phyloP scores from a whole-genome alignment of 164 flowering plant species.

The Taxillus chinensis region DNA sequence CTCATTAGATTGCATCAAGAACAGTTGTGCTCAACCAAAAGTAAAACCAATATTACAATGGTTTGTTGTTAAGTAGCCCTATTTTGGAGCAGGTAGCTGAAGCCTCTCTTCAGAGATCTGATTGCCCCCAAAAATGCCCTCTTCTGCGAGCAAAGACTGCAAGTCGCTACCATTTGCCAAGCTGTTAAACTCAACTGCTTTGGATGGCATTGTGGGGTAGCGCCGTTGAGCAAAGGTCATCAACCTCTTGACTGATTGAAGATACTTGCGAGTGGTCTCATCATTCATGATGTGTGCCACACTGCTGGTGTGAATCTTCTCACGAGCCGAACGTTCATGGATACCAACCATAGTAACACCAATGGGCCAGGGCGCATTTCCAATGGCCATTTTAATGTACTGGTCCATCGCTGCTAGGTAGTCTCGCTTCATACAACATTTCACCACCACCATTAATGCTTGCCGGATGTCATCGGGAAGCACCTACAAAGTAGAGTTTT shows the following conservation, averaged over 20 bases:
- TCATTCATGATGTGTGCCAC: constrained; percentile 99
- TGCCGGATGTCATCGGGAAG: constrained; percentile 87
- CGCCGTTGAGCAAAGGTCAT: constrained; percentile 92
- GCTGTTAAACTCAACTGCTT: constrained; percentile 96
- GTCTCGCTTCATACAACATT: constrained; percentile 79
- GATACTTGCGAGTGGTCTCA: constrained; percentile 92
- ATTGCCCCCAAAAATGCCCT: constrained; percentile 22
- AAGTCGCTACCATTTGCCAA: constrained; percentile 96
- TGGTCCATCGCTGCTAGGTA: constrained; percentile 96
- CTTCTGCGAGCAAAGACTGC: constrained; percentile 70
- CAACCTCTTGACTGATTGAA: constrained; percentile 89
- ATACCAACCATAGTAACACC: constrained; percentile 99
- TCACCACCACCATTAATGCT: constrained; percentile 64
- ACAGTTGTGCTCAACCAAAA: no score
- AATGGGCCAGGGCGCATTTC: constrained; percentile 99
- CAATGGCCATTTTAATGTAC: constrained; percentile 89
- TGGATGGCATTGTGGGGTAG: constrained; percentile 90
- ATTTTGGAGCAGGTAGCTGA: constrained; percentile 44
- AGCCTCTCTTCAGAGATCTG: constrained; percentile 48
- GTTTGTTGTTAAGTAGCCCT: constrained; percentile 12
- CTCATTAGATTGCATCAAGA: no score
- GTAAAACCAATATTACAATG: no score
- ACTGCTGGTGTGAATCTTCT: constrained; percentile 94
- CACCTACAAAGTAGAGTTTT: constrained; percentile 27
- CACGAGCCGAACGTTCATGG: constrained; percentile 99